Base-by-base conservation (phyloP, 1,139 yeast species). In the Casaregolazyma lundiana region DNA sequence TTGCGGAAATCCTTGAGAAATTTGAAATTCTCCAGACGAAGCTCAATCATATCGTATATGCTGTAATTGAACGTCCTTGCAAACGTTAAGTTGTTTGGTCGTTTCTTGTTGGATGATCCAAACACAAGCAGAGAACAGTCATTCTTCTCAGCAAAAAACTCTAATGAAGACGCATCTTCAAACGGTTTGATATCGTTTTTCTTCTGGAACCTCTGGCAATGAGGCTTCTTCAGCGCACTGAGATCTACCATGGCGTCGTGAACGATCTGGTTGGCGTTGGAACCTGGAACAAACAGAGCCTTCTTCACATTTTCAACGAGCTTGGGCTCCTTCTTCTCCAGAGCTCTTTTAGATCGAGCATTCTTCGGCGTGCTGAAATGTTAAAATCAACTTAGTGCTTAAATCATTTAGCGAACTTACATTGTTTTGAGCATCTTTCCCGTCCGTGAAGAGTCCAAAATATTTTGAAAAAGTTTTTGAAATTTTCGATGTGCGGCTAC, bases 281-380 rank as follows among this genome's bases (percentile, higher is more conserved):
- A 72, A 4, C 98, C 98, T 18, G 97, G 96, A 40, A 92, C 82
- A 62, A 92, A 92, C 50, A 92, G 75, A 0, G 97, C 97, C 47
- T 80, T 77, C 69, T 94, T 94, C 54, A 85, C 81, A 66, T 92
- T 90, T 66, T 92, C 99, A 11, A 84, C 84, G 45, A 88, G 68
- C 70, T 89, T 92, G 48, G 97, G 81, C 61, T 88, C 96, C 58
- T 80, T 83, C 61, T 85, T 84, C 52, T 90, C 96, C 57, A 90
- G 66, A 11, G 96, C 97, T 66, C 99, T 81, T 72, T 94, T 94
- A 47, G 97, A 80, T 64, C 98, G 88, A 49, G 97, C 97, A 63
- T 84, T 92, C 70, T 89, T 90, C 41, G 99, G 97, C 55, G 84
- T 83, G 26, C 72, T 68, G 30, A 20, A 2, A 26, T 37, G 34